A percentile compares a stretch with the other conserved stretches of the same genome.
These are phyloP conservation scores for Aspergillus proliferans DNA, from an alignment of 2,329 filamentous ascomycete species.

Conservation along the genomic window DNA sequence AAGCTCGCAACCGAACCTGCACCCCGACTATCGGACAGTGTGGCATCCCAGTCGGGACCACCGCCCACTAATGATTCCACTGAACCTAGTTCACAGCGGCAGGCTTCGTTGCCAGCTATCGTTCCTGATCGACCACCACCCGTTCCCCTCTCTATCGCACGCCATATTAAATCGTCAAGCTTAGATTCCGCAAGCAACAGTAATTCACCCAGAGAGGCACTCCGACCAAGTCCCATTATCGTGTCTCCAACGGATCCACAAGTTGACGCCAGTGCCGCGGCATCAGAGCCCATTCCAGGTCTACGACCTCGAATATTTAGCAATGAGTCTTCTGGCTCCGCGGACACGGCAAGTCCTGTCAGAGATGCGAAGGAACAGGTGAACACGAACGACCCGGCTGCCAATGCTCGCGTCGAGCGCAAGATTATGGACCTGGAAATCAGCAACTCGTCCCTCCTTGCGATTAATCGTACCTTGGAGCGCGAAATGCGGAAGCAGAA, in stretches of 20 bases:
- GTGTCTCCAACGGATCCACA: constrained; percentile 19
- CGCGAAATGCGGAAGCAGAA: constrained; percentile 87
- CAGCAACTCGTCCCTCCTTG: constrained; percentile 87
- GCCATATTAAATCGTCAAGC: constrained; percentile 30
- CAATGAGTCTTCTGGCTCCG: constrained; percentile 25
- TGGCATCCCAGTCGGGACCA: constrained; percentile 11
- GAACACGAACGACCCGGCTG: constrained; percentile 64
- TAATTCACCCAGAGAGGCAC: constrained; percentile 12
- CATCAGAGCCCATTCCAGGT: constrained; percentile 19
- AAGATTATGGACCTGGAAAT: constrained; percentile 97
- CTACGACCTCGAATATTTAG: constrained; percentile 27
- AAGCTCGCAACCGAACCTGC: constrained; percentile 19
- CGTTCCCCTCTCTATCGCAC: constrained; percentile 8
- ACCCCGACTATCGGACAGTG: constrained; percentile 18
- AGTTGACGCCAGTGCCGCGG: constrained; percentile 13
- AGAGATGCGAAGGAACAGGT: constrained; percentile 45
- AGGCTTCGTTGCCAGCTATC: constrained; percentile 15
- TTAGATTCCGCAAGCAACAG: constrained; percentile 22
- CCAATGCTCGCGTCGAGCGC: constrained; percentile 82
- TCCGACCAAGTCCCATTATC: constrained; percentile 27
- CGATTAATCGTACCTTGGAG: constrained; percentile 90
- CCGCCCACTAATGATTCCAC: constrained; percentile 15
- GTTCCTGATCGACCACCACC: constrained; percentile 11
- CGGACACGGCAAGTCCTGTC: constrained; percentile 43
- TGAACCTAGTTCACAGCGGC: constrained; percentile 14